A percentile compares a stretch with the other conserved stretches of the same genome.
These are phyloP conservation scores for Vicia sativa DNA, from an alignment of 306 rosid species.

Conservation along the genomic window DNA sequence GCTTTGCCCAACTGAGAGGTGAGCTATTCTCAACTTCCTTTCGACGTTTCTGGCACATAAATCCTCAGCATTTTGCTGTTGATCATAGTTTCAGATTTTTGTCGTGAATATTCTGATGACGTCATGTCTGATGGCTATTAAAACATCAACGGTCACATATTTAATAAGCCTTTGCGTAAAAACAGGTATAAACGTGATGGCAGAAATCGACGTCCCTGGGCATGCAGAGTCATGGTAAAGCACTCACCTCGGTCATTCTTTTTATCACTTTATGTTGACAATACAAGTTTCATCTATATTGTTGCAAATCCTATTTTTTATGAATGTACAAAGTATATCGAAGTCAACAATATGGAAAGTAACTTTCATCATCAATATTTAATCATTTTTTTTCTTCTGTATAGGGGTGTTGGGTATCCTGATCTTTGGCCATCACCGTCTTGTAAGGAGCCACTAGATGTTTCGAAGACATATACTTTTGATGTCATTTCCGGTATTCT, in stretches of 20 bases:
- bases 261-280: too few relatives aligned
- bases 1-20: constrained; percentile 94
- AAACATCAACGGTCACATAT: constrained; percentile 12
- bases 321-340: too few relatives aligned
- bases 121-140: constrained; percentile 16
- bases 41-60: constrained; percentile 36
- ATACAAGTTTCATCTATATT: too few relatives aligned
- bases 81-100: constrained; percentile 17
- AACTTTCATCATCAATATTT: constrained; percentile 5
- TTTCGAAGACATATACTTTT: constrained; percentile 77
- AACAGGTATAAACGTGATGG: constrained; percentile 90
- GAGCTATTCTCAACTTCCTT: constrained; percentile 46
- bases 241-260: constrained; percentile 26
- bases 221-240: constrained; percentile 92
- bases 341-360: not conserved
- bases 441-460: constrained; percentile 91
- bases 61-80: constrained; percentile 28
- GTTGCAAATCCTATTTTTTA: too few relatives aligned
- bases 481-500: constrained; percentile 86
- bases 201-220: constrained; percentile 95
- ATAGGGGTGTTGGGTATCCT: constrained; percentile 96
- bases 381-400: constrained; percentile 22
- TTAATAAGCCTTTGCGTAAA: constrained; percentile 39
- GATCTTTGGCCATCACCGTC: constrained; percentile 92
- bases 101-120: constrained; percentile 14